Evolutionary conservation across 345 rosid species (phyloP), one percentile per base, ranked within the genome.

Genomic region (Pistacia atlantica): DNA sequence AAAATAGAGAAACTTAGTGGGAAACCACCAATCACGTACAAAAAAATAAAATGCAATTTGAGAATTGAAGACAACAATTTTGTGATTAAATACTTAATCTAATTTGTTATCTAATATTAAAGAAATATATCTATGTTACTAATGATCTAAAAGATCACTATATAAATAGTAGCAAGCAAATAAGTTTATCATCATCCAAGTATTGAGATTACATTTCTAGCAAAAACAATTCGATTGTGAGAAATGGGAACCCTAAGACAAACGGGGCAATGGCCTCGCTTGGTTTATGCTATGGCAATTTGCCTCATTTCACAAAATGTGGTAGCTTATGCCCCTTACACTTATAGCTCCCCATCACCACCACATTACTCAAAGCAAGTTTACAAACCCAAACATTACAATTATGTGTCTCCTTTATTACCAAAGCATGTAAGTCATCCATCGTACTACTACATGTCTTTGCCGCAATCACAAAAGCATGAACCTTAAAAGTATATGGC

Each of bases 121-220:
- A 51, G 0, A 16, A 72, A 52, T 10, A 69, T 66, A 35, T 61
- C 25, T 12, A 11, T 67, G 4, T 77, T 49, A 13, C 1, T 14
- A 33, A 58, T 37, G 48, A 80, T 66, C 60, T 25, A n/a, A 42
- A 5, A 62, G 22, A 65, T 9, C 61, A 52, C 64, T 83, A 78
- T 83, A 80, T 80, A 83, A 71, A 67, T 80, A 65, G 18, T 33
- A 4, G n/a, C 22, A 6, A 62, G 16, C 4, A 14, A 20, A 64
- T 42, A 22, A 20, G 3, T 8, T 49, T 11, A 49, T 49, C 54
- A 5, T 49, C 54, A 8, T 31, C 4, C 28, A 17, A 49, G 28
- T 69, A 71, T 52, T 11, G 4, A 16, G 16, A 13, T 13, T 12
- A 3, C 56, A 52, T 13, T 52, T 52, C 56, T 52, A 11, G 3